Evolutionary conservation across 495 filamentous ascomycete species (phyloP).

Genomic region (Tuber umbilicatum): DNA sequence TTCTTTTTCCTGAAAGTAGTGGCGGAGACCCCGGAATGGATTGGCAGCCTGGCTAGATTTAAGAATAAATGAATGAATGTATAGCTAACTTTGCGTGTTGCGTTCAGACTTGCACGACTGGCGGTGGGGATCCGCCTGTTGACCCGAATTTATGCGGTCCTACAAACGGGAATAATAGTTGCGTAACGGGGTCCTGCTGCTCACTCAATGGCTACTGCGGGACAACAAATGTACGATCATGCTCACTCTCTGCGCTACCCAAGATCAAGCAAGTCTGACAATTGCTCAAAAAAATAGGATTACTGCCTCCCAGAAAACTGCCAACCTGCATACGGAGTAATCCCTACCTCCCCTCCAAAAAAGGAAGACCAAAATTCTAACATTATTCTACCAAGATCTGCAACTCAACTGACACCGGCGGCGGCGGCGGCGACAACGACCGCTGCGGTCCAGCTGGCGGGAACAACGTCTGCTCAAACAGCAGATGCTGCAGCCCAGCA

Average conservation of each 20-base stretch:
- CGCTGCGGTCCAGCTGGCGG: conserved; percentile 43
- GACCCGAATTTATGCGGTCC: conserved; percentile 35
- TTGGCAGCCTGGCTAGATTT: background rate
- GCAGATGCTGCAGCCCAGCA: conserved; percentile 52
- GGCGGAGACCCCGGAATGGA: background rate
- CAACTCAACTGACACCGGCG: conserved; percentile 7
- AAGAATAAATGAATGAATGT: background rate
- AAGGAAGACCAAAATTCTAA: background rate
- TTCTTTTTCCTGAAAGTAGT: background rate
- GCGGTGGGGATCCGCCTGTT: conserved; percentile 7
- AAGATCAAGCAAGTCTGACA: background rate
- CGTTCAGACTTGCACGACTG: conserved; percentile 7
- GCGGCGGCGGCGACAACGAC: conserved; percentile 11
- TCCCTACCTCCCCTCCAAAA: conserved; percentile 16
- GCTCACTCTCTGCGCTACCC: background rate
- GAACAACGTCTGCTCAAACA: conserved; percentile 44
- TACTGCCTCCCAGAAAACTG: conserved; percentile 44
- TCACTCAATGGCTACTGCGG: conserved; percentile 20
- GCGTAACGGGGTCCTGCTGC: conserved; percentile 42
- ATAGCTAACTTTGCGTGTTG: background rate
- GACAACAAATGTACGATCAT: background rate
- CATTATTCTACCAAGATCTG: background rate
- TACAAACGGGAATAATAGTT: conserved; percentile 40
- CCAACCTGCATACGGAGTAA: conserved; percentile 43
- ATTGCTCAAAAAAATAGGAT: conserved; percentile 13